A percentile compares a stretch with the other conserved stretches of the same genome.
Conservation (phyloP, 163 green algal genomes). For the Trebouxia gelatinosa region DNA sequence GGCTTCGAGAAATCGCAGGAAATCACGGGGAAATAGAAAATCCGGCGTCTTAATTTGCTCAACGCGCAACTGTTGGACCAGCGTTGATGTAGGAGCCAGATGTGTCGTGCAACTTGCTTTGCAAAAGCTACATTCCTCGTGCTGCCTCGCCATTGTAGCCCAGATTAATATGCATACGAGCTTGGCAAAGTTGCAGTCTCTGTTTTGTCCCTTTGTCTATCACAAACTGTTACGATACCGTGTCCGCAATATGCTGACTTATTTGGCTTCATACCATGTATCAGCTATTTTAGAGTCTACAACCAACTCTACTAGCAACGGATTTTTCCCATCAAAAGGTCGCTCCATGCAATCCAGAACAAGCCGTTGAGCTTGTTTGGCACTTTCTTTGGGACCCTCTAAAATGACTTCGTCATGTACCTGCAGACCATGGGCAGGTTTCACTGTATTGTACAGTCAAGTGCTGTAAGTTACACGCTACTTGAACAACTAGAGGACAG, state of each 20-base stretch:
- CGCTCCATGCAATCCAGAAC: conserved; percentile 87
- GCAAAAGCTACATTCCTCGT: too few species aligned
- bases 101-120: too few species aligned
- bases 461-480: background rate
- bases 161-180: too few species aligned
- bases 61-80: too few species aligned
- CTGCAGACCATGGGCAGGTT: conserved; percentile 49
- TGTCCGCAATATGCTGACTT: conserved; percentile 8
- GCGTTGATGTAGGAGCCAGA: too few species aligned
- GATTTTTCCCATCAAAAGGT: conserved; percentile 72
- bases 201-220: too few species aligned
- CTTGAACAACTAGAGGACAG: background rate
- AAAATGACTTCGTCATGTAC: conserved; percentile 99
- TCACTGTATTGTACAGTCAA: background rate
- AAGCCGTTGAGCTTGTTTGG: conserved; percentile 65
- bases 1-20: too few species aligned
- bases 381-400: conserved; percentile 84
- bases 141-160: too few species aligned
- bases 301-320: conserved; percentile 84
- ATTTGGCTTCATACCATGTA: conserved; percentile 98
- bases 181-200: too few species aligned
- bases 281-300: conserved; percentile 89
- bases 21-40: too few species aligned
- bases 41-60: too few species aligned
- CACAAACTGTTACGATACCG: too few species aligned